Percentiles rank a stretch among this genome's conserved stretches.
These are phyloP conservation scores for Sindora glabra DNA, from an alignment of 306 rosid species.

Conservation along the genomic window DNA sequence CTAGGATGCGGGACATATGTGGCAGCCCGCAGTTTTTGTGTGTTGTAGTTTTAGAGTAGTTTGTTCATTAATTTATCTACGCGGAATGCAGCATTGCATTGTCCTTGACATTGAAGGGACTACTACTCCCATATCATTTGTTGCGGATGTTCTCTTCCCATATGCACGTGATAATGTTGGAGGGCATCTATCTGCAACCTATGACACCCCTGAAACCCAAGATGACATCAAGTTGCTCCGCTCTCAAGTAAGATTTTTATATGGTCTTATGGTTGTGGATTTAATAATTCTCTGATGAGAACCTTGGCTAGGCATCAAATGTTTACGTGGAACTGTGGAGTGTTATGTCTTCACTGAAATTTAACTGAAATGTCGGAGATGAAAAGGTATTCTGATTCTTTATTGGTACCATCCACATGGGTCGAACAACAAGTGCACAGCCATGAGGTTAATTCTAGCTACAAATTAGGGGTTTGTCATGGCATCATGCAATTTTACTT, in stretches of 20 bases:
- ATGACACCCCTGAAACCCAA: conserved; percentile 61
- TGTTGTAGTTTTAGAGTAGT: background rate
- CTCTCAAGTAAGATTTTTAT: conserved; percentile 48
- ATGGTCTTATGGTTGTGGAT: conserved; percentile 4
- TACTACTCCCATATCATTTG: conserved; percentile 95
- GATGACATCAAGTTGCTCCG: conserved; percentile 72
- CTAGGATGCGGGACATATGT: background rate
- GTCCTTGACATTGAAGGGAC: conserved; percentile 99
- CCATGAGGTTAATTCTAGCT: too few species aligned
- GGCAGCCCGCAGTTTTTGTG: background rate
- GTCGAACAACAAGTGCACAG: too few species aligned
- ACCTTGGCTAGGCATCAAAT: background rate
- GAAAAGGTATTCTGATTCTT: background rate
- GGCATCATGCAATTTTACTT: too few species aligned
- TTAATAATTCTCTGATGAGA: conserved; percentile 8
- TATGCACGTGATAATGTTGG: conserved; percentile 84
- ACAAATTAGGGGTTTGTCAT: too few species aligned
- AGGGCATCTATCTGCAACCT: conserved; percentile 74
- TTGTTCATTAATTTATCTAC: conserved; percentile 11
- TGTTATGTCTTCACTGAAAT: conserved; percentile 7
- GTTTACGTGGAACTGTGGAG: background rate
- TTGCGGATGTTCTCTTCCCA: conserved; percentile 90
- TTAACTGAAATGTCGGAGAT: background rate
- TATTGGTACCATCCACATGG: too few species aligned
- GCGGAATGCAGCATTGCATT: conserved; percentile 59